Percentiles rank a stretch among this genome's conserved stretches.
phyloP scores from a whole-genome alignment of 1,284 basidiomycete genomes.

The Melampsora occidentalis region DNA sequence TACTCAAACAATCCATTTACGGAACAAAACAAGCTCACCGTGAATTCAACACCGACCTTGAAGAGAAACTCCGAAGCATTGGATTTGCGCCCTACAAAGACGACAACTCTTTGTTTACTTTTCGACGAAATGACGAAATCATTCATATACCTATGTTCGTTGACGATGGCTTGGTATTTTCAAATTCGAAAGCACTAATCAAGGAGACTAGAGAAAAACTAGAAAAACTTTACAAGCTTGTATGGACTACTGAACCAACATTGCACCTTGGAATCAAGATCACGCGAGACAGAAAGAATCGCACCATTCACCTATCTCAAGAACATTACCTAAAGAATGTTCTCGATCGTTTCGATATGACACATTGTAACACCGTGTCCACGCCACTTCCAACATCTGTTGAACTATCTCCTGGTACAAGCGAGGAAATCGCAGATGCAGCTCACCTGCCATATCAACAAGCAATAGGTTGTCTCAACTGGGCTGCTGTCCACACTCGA shows the following conservation, averaged over 20 bases:
- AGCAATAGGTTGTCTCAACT: too few species aligned
- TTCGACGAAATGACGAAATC: too few species aligned
- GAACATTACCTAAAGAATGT: conserved; percentile 8
- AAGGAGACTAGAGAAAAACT: not conserved
- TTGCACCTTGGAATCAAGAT: not conserved
- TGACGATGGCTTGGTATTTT: not conserved
- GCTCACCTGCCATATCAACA: too few species aligned
- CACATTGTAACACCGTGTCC: not conserved
- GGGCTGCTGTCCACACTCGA: too few species aligned
- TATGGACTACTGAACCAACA: not conserved
- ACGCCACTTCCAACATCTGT: not conserved
- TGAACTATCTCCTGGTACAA: not conserved
- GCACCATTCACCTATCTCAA: not conserved
- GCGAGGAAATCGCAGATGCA: too few species aligned
- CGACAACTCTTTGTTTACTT: not conserved
- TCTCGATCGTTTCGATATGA: not conserved
- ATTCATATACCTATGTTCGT: not conserved
- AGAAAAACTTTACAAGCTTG: not conserved
- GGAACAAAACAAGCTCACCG: conserved; percentile 4
- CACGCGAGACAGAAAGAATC: not conserved
- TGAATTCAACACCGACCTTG: not conserved
- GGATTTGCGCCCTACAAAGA: not conserved
- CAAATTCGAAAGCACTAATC: not conserved
- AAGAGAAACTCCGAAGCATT: not conserved
- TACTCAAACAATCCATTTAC: conserved; percentile 10